Evolutionary conservation across 345 rosid species (phyloP), one percentile per base, ranked within the genome.

Genomic region (Dovyalis caffra): DNA sequence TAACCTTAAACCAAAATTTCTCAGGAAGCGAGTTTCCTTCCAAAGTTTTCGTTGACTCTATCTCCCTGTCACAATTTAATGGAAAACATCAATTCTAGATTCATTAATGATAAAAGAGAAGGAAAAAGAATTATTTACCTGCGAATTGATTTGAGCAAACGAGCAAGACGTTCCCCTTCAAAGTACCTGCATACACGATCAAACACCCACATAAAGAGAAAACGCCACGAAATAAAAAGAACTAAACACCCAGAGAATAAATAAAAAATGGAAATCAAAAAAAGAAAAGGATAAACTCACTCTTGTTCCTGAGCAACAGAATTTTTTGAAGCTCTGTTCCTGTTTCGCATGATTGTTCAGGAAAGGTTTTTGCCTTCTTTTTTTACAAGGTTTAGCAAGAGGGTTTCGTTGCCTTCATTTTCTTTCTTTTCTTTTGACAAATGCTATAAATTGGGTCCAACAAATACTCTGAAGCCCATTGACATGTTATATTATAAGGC

Each of bases 1-100:
- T 31, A 60, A 88, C 97, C 93, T 92, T 92, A 74, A 86, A 78
- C 95, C 95, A 90, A 78, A 90, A 78, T 66, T 92, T 92, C 60
- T 92, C 90, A 18, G 97, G 93, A 16, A 92, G 79, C 2, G 87
- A 75, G 38, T 80, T 76, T 70, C 86, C 84, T 76, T 87, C 86
- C 76, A 71, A 76, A 34, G 65, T 74, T 77, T 85, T 86, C 21
- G 89, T 84, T 9, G 85, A 77, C 53, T 80, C 88, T n/a, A 86
- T 83, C 68, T 80, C 89, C 76, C 97, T 90, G 73, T 72, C 38
- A 28, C 34, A 43, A 11, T 11, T 25, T 49, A 49, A 53, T n/a
- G 23, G 69, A 57, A 47, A 37, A 74, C 45, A 38, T 57, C 29
- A 47, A 11, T 66, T 1, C 20, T 43, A 26, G 16, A 14, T 8